These are phyloP conservation scores for Vitis hybrid DNA, from an alignment of 177 flowering plant genomes.

Conservation along the genomic window DNA sequence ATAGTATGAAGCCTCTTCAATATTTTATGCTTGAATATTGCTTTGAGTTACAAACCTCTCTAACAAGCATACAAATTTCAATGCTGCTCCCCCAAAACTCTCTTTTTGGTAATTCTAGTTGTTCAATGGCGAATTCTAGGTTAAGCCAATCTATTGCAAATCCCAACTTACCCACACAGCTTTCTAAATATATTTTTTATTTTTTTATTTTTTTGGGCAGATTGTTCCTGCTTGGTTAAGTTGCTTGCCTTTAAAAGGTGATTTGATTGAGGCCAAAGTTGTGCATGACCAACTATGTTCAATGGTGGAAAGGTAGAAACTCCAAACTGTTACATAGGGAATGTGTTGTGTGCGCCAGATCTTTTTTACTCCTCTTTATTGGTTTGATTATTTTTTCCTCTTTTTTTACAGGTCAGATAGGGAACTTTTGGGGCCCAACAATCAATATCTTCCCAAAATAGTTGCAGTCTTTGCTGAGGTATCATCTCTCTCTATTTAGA, in stretches of 20 bases:
- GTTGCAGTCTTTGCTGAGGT: conserved; percentile 95
- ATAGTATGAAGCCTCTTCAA: no score
- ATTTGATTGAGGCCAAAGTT: conserved; percentile 86
- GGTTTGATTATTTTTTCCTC: not conserved
- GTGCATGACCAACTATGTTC: conserved; percentile 98
- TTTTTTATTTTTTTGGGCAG: conserved; percentile 33
- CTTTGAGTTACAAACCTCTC: no score
- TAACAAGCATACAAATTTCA: no score
- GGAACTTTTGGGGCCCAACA: conserved; percentile 85
- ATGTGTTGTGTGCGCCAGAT: no score
- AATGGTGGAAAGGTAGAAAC: conserved; percentile 84
- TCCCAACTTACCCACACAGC: not conserved
- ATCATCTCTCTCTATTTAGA: not conserved
- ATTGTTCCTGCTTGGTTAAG: conserved; percentile 89
- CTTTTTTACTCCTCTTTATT: no score
- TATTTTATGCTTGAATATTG: no score
- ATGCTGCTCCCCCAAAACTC: no score
- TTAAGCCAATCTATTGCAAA: no score
- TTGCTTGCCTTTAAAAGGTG: conserved; percentile 91
- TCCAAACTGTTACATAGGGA: not conserved
- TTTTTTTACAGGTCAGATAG: conserved; percentile 70
- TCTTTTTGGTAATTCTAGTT: no score
- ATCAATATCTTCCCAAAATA: conserved; percentile 85
- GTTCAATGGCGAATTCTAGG: no score
- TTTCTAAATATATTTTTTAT: not conserved